phyloP scores from a whole-genome alignment of 352 stramenopile genomes.

The Globisporangium iwayamae region DNA sequence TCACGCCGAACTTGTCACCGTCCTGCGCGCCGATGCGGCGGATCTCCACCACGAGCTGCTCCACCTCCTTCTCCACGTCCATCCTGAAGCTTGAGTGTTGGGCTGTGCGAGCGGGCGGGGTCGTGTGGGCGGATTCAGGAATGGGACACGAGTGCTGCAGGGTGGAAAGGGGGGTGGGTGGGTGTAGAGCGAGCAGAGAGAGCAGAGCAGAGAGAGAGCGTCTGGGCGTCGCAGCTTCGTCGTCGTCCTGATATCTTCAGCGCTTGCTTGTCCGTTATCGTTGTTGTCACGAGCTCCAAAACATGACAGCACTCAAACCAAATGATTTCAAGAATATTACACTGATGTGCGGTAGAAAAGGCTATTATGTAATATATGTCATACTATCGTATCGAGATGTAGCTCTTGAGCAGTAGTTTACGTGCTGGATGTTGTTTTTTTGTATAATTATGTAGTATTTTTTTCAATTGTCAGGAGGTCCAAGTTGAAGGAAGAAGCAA shows the following conservation, averaged over 20 bases:
- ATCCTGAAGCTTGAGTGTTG: slow-evolving; percentile 14
- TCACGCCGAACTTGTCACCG: slow-evolving; percentile 48
- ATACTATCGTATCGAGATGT: no score
- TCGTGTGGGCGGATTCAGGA: not conserved
- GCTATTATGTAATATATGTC: no score
- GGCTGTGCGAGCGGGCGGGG: not conserved
- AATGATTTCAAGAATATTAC: not conserved
- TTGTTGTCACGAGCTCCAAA: not conserved
- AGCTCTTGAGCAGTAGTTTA: not conserved
- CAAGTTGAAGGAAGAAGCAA: no score
- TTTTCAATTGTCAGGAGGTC: not conserved
- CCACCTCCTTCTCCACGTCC: slow-evolving; percentile 71
- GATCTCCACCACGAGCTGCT: slow-evolving; percentile 73
- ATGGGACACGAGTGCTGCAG: not conserved
- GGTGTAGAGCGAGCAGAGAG: not conserved
- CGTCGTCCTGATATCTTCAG: slow-evolving; percentile 3
- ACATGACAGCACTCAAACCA: not conserved
- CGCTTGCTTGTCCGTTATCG: not conserved
- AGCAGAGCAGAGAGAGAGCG: not conserved
- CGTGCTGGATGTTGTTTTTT: not conserved
- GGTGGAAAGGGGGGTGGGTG: not conserved
- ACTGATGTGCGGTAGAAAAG: no score
- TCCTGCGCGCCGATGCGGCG: slow-evolving; percentile 49
- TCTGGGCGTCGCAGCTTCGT: not conserved
- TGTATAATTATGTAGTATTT: not conserved